Conservation (phyloP, 441 rosid species). For the Melianthus villosus region DNA sequence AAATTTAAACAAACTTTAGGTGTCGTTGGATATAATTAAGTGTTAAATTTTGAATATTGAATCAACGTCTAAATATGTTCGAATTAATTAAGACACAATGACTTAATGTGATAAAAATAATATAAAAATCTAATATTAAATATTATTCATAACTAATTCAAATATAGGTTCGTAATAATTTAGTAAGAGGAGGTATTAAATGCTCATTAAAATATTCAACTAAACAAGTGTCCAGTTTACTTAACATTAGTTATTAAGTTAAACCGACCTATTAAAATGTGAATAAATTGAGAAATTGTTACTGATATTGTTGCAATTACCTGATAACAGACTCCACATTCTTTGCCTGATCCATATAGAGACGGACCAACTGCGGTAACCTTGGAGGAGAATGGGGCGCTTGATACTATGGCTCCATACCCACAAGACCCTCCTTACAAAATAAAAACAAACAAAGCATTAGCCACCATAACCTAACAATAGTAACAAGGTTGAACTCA, state of each 20-base stretch:
- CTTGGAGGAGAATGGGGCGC: slow-evolving; percentile 25
- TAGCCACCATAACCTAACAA: no score
- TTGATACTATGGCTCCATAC: slow-evolving; percentile 22
- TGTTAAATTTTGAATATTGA: no score
- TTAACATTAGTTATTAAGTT: background rate
- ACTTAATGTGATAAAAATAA: background rate
- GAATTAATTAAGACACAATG: background rate
- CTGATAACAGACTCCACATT: slow-evolving; percentile 37
- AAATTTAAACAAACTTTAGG: background rate
- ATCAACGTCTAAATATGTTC: background rate
- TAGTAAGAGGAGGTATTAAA: no score
- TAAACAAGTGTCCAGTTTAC: background rate
- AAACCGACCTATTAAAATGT: background rate
- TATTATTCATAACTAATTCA: no score
- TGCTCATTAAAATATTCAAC: no score
- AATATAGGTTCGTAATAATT: no score
- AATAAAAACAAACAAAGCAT: no score
- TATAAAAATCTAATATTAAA: no score
- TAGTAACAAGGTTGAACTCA: no score
- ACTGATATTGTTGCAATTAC: slow-evolving; percentile 6
- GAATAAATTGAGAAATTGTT: background rate
- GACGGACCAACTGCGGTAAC: slow-evolving; percentile 26
- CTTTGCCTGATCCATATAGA: slow-evolving; percentile 28
- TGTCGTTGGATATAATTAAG: no score
- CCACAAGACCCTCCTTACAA: slow-evolving; percentile 40